A percentile compares a stretch with the other conserved stretches of the same genome.
These are phyloP conservation scores for Heterobasidion parviporum DNA, from an alignment of 1,284 basidiomycete genomes.

Conservation along the genomic window DNA sequence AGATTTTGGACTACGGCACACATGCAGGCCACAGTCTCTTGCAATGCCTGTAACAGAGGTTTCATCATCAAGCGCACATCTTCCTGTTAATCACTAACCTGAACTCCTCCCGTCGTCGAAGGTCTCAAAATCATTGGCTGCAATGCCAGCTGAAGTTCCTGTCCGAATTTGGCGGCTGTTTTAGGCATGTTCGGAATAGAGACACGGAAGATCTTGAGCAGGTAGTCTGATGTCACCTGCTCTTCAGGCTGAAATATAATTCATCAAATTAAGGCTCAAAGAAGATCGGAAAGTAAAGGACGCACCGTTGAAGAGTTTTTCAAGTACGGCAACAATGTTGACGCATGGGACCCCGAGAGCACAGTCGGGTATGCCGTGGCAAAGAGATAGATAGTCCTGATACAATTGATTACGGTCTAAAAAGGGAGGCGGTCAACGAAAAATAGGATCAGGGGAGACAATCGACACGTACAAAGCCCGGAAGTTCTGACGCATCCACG, in stretches of 20 bases:
- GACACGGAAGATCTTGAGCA: conserved; percentile 82
- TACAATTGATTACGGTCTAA: conserved; percentile 73
- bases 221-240: conserved; percentile 70
- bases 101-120: conserved; percentile 52
- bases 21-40: conserved; percentile 89
- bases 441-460: background rate
- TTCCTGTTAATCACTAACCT: conserved; percentile 31
- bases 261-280: conserved; percentile 4
- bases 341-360: conserved; percentile 74
- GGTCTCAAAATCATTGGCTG: conserved; percentile 87
- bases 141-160: conserved; percentile 72
- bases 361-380: conserved; percentile 74
- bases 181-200: conserved; percentile 85
- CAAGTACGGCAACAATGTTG: conserved; percentile 79
- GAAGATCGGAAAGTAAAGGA: background rate
- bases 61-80: background rate
- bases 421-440: conserved; percentile 11
- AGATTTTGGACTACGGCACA: conserved; percentile 79
- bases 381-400: conserved; percentile 80
- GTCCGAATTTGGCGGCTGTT: conserved; percentile 79
- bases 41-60: conserved; percentile 48
- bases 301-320: conserved; percentile 71
- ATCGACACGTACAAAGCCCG: conserved; percentile 58
- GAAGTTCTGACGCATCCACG: conserved; percentile 75
- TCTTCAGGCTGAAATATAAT: conserved; percentile 61